Evolutionary conservation across 2,329 filamentous ascomycete genomes (phyloP).

Genomic region (Calonectria hawksworthii): DNA sequence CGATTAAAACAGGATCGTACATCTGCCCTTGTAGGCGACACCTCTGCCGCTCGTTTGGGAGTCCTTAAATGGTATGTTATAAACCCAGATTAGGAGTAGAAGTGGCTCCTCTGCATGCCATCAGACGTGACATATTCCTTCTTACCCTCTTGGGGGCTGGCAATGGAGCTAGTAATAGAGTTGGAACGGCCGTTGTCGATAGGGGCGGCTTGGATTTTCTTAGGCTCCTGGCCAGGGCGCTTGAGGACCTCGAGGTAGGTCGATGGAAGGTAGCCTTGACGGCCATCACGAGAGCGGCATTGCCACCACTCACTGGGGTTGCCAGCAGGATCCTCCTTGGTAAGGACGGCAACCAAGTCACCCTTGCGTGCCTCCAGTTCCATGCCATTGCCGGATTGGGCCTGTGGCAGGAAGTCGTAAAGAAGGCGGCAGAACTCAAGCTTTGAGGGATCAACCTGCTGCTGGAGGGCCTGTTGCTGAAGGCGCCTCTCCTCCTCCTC

Average conservation of each 20-base stretch:
- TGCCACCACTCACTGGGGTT: constrained; percentile 98
- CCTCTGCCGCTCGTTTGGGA: constrained; percentile 15
- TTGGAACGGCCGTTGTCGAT: constrained; percentile 64
- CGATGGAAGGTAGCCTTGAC: constrained; percentile 91
- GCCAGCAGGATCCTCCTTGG: constrained; percentile 92
- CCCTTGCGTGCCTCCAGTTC: constrained; percentile 95
- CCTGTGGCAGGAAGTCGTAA: constrained; percentile 92
- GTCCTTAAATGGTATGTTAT: background rate
- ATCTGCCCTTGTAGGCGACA: constrained; percentile 28
- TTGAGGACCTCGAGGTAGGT: constrained; percentile 87
- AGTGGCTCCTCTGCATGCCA: constrained; percentile 71
- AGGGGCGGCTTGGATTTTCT: constrained; percentile 65
- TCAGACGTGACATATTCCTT: constrained; percentile 67
- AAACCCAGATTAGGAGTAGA: constrained; percentile 63
- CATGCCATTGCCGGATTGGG: constrained; percentile 72
- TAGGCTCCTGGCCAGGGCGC: constrained; percentile 64
- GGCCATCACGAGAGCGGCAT: constrained; percentile 89
- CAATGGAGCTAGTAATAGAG: constrained; percentile 62
- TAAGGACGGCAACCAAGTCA: constrained; percentile 93
- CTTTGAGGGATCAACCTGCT: constrained; percentile 84
- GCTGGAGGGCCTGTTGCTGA: constrained; percentile 64
- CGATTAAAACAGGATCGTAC: constrained; percentile 38
- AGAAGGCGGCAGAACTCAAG: constrained; percentile 96
- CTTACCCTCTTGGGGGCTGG: constrained; percentile 58
- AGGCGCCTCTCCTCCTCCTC: constrained; percentile 82